Evolutionary conservation across 2,329 filamentous ascomycete species (phyloP).

Genomic region (Aspergillus sp.): DNA sequence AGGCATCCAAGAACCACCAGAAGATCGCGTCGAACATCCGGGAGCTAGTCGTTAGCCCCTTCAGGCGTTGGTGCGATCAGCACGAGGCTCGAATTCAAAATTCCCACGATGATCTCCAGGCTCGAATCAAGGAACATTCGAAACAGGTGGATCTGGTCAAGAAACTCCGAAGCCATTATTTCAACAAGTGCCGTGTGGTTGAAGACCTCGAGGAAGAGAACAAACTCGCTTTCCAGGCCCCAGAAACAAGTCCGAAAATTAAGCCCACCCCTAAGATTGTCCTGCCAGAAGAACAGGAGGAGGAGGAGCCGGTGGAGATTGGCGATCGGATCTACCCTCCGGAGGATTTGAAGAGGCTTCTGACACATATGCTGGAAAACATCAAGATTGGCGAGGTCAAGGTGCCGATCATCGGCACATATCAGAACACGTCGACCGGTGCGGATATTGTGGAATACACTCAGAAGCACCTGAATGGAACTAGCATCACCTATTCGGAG

Average conservation of each 20-base stretch:
- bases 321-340: conserved; percentile 83
- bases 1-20: conserved; percentile 83
- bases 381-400: conserved; percentile 90
- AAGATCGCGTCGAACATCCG: conserved; percentile 97
- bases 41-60: conserved; percentile 91
- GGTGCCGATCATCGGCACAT: conserved; percentile 91
- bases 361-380: conserved; percentile 80
- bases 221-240: conserved; percentile 94
- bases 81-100: conserved; percentile 89
- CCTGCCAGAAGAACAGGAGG: conserved; percentile 68
- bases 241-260: conserved; percentile 65
- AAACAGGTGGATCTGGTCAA: conserved; percentile 86
- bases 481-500: conserved; percentile 87
- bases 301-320: conserved; percentile 84
- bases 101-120: conserved; percentile 91
- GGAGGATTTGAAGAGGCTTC: conserved; percentile 87
- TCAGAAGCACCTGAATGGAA: conserved; percentile 81
- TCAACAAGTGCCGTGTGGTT: conserved; percentile 96
- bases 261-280: conserved; percentile 74
- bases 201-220: conserved; percentile 98
- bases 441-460: conserved; percentile 95
- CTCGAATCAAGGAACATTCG: conserved; percentile 87
- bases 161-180: conserved; percentile 93
- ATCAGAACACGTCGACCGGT: conserved; percentile 87
- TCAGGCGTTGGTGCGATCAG: conserved; percentile 92